phyloP scores from a whole-genome alignment of 2,329 filamentous ascomycete species.

The Aureobasidium vineae region DNA sequence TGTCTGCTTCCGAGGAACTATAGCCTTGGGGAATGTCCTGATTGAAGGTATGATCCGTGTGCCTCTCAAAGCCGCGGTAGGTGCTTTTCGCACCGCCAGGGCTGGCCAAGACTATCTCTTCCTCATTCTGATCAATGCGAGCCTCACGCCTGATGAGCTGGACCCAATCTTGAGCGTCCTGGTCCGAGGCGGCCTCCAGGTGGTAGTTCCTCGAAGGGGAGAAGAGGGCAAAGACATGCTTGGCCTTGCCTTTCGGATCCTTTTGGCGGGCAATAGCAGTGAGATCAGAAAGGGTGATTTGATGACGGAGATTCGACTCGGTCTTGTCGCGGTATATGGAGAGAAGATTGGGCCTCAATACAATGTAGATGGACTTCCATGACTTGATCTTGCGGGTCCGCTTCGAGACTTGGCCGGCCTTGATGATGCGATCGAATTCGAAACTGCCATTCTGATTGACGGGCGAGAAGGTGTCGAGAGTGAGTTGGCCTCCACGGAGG shows the following conservation, averaged over 20 bases:
- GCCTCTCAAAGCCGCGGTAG: constrained; percentile 44
- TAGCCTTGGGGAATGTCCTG: constrained; percentile 36
- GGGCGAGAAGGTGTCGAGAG: constrained; percentile 69
- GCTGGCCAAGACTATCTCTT: constrained; percentile 73
- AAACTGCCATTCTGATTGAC: constrained; percentile 96
- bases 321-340: constrained; percentile 92
- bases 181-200: constrained; percentile 70
- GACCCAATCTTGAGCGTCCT: constrained; percentile 85
- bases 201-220: constrained; percentile 89
- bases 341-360: constrained; percentile 83
- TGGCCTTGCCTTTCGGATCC: constrained; percentile 81
- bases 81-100: constrained; percentile 56
- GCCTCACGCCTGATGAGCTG: constrained; percentile 74
- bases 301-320: constrained; percentile 84
- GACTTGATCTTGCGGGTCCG: constrained; percentile 92
- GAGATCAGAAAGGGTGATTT: constrained; percentile 83
- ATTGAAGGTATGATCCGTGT: constrained; percentile 28
- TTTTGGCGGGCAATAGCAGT: constrained; percentile 87
- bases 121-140: constrained; percentile 82
- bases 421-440: constrained; percentile 91
- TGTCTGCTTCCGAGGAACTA: constrained; percentile 48
- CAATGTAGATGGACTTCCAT: constrained; percentile 88
- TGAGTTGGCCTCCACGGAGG: constrained; percentile 46
- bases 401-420: constrained; percentile 81
- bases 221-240: constrained; percentile 89